Conservation (phyloP, 1,139 yeast genomes). For the Diutina pseudorugosa region DNA sequence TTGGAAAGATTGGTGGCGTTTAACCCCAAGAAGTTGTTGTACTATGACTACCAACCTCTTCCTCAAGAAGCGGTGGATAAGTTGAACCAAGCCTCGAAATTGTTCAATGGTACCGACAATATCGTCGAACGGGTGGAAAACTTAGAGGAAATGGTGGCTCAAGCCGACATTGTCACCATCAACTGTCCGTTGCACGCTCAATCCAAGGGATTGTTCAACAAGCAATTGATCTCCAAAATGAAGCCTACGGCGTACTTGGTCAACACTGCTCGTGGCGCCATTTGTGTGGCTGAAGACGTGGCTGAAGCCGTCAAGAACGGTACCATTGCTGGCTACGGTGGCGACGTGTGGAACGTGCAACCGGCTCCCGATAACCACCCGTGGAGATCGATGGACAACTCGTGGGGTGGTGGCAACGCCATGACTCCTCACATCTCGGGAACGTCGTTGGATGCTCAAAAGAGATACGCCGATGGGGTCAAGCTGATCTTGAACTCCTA, state of each 20-base stretch:
- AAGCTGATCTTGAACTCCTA: slow-evolving; percentile 51
- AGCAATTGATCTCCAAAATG: slow-evolving; percentile 56
- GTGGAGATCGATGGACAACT: slow-evolving; percentile 60
- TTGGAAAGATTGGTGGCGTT: slow-evolving; percentile 64
- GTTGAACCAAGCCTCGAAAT: slow-evolving; percentile 26
- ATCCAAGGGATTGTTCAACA: slow-evolving; percentile 56
- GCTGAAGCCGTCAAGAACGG: slow-evolving; percentile 65
- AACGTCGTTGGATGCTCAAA: slow-evolving; percentile 70
- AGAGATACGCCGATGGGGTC: slow-evolving; percentile 60
- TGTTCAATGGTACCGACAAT: slow-evolving; percentile 24
- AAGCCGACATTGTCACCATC: slow-evolving; percentile 65
- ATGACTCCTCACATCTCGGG: slow-evolving; percentile 83
- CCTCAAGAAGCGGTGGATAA: slow-evolving; percentile 39
- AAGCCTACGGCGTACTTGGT: slow-evolving; percentile 69
- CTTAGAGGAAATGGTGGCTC: slow-evolving; percentile 56
- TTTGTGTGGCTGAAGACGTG: slow-evolving; percentile 59
- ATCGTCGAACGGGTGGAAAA: slow-evolving; percentile 48
- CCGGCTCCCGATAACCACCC: slow-evolving; percentile 72
- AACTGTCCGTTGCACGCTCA: slow-evolving; percentile 70
- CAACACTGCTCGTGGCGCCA: slow-evolving; percentile 81
- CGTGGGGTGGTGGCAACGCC: slow-evolving; percentile 61
- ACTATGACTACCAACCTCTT: slow-evolving; percentile 66
- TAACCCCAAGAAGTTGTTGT: slow-evolving; percentile 60
- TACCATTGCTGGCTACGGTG: slow-evolving; percentile 68
- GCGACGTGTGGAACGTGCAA: slow-evolving; percentile 77